Evolutionary conservation across 805 yeast genomes (phyloP).

Genomic region (Candida gorgasii): DNA sequence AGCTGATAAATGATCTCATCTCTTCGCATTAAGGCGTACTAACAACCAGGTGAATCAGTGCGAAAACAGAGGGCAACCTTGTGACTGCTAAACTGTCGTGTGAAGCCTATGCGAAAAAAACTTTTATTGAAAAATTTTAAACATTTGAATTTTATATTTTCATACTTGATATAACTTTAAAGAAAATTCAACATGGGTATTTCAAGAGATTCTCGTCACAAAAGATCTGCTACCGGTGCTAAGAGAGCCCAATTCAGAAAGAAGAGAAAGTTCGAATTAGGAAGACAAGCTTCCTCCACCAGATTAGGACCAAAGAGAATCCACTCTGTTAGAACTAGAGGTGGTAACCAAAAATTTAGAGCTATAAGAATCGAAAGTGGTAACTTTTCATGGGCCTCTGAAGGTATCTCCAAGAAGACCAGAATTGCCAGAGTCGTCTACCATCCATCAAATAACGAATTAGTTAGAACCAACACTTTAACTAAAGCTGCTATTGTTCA

Average conservation of each 20-base stretch:
- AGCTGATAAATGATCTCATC: not conserved
- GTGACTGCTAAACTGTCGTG: slow-evolving; percentile 3
- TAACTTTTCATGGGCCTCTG: slow-evolving; percentile 99
- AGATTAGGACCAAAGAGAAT: slow-evolving; percentile 98
- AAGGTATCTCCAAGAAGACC: slow-evolving; percentile 98
- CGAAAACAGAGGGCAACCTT: not conserved
- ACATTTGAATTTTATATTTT: slow-evolving; percentile 6
- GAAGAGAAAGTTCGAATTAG: slow-evolving; percentile 99
- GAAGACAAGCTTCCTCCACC: slow-evolving; percentile 99
- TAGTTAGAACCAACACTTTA: slow-evolving; percentile 99
- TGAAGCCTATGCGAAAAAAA: slow-evolving; percentile 1
- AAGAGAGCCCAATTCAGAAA: slow-evolving; percentile 99
- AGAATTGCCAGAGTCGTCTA: slow-evolving; percentile 96
- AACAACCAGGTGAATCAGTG: too few relatives aligned
- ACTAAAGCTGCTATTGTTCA: slow-evolving; percentile 99
- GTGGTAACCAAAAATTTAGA: slow-evolving; percentile 99
- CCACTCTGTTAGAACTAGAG: slow-evolving; percentile 99
- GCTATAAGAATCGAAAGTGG: slow-evolving; percentile 98
- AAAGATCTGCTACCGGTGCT: slow-evolving; percentile 99
- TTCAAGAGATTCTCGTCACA: slow-evolving; percentile 99
- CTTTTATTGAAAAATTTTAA: slow-evolving; percentile 6
- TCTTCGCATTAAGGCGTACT: not conserved
- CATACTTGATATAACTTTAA: slow-evolving; percentile 4
- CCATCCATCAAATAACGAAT: slow-evolving; percentile 99
- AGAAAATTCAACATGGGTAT: slow-evolving; percentile 81